phyloP scores from a whole-genome alignment of 2,329 filamentous ascomycete species.

The Alternaria incomplexa region DNA sequence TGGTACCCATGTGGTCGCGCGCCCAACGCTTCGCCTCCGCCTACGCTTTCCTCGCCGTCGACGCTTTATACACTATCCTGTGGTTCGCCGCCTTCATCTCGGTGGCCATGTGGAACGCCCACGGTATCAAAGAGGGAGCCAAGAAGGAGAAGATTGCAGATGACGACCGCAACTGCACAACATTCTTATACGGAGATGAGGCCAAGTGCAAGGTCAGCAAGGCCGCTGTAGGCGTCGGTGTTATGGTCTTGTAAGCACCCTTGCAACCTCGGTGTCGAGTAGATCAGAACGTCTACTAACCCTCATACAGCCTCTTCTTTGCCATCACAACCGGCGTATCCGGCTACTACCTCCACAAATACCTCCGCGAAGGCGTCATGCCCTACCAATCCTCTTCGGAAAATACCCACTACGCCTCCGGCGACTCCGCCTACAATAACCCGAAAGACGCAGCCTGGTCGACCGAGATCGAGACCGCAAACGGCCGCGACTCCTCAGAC shows the following conservation, averaged over 20 bases:
- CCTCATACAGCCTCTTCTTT: slow-evolving; percentile 58
- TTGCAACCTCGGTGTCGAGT: background rate
- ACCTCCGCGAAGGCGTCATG: slow-evolving; percentile 62
- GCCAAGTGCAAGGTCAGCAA: slow-evolving; percentile 64
- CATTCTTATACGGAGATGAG: slow-evolving; percentile 61
- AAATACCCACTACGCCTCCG: slow-evolving; percentile 51
- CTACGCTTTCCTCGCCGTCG: slow-evolving; percentile 64
- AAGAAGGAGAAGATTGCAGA: slow-evolving; percentile 48
- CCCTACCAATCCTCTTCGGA: slow-evolving; percentile 53
- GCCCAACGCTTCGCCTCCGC: slow-evolving; percentile 64
- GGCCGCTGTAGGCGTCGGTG: slow-evolving; percentile 62
- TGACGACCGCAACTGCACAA: slow-evolving; percentile 58
- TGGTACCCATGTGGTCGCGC: slow-evolving; percentile 66
- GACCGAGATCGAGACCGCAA: slow-evolving; percentile 50
- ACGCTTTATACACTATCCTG: slow-evolving; percentile 59
- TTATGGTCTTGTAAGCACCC: slow-evolving; percentile 61
- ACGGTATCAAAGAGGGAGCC: slow-evolving; percentile 60
- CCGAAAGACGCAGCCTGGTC: slow-evolving; percentile 53
- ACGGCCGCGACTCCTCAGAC: slow-evolving; percentile 49
- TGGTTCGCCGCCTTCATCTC: slow-evolving; percentile 67
- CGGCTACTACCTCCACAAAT: slow-evolving; percentile 61
- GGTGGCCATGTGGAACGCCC: slow-evolving; percentile 62
- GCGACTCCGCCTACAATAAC: slow-evolving; percentile 30
- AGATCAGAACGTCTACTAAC: background rate
- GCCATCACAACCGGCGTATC: slow-evolving; percentile 59